Evolutionary conservation across 345 rosid genomes (phyloP).

Genomic region (Turritis glabra): DNA sequence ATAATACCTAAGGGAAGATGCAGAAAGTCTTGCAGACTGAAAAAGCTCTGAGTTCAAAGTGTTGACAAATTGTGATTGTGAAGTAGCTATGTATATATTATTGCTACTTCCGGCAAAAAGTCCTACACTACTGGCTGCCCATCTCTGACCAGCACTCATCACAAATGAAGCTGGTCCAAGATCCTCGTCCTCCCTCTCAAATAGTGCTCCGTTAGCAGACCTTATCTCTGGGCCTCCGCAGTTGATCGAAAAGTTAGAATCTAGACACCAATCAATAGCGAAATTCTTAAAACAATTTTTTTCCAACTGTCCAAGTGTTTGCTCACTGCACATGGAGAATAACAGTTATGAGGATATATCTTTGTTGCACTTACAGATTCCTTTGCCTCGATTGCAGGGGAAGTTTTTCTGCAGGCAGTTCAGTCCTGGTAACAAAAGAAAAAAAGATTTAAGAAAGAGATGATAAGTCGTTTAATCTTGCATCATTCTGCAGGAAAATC

Average conservation of each 20-base stretch:
- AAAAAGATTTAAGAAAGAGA: no score
- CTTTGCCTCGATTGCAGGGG: constrained; percentile 56
- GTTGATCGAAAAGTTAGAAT: constrained; percentile 53
- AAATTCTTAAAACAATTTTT: no score
- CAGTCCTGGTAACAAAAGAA: constrained; percentile 44
- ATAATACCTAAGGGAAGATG: constrained; percentile 37
- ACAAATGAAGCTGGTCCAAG: constrained; percentile 61
- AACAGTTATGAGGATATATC: no score
- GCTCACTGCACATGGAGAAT: no score
- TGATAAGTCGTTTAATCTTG: no score
- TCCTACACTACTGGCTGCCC: constrained; percentile 58
- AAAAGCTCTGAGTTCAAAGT: constrained; percentile 47
- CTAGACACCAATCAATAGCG: constrained; percentile 30
- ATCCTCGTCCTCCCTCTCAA: constrained; percentile 47
- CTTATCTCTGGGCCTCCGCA: constrained; percentile 59
- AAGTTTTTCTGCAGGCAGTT: constrained; percentile 63
- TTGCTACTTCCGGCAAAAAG: constrained; percentile 35
- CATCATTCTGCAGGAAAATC: no score
- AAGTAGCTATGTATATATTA: constrained; percentile 27
- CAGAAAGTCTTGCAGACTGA: constrained; percentile 35
- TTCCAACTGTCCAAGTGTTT: no score
- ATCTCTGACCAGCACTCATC: constrained; percentile 43
- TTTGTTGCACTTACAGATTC: constrained; percentile 53
- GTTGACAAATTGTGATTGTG: constrained; percentile 31
- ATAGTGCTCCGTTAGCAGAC: constrained; percentile 33